phyloP scores from a whole-genome alignment of 163 green algal genomes.

The Chloroidium sp. region DNA sequence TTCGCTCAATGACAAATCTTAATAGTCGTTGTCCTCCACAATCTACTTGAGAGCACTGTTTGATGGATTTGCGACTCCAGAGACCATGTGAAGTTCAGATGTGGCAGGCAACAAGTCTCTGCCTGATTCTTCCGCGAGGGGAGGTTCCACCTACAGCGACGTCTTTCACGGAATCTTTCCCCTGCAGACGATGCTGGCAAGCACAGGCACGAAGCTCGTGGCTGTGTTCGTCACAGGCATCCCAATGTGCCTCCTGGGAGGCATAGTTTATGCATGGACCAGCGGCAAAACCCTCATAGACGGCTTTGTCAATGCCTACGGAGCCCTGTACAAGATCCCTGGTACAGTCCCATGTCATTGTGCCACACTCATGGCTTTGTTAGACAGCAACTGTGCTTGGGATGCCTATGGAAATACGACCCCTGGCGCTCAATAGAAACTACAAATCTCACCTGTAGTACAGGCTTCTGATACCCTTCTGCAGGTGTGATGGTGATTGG shows the following conservation, averaged over 20 bases:
- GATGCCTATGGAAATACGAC: neutral
- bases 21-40: too few relatives aligned
- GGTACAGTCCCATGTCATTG: slow-evolving; percentile 3
- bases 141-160: too few relatives aligned
- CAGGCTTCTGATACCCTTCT: neutral
- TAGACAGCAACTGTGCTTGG: neutral
- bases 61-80: too few relatives aligned
- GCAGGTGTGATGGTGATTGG: slow-evolving; percentile 28
- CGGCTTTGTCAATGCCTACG: slow-evolving; percentile 22
- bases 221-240: slow-evolving; percentile 20
- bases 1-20: too few relatives aligned
- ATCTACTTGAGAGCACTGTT: too few relatives aligned
- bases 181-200: slow-evolving; percentile 8
- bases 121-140: too few relatives aligned
- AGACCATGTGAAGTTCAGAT: too few relatives aligned
- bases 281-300: slow-evolving; percentile 12
- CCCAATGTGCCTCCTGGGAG: slow-evolving; percentile 16
- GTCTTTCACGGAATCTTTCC: too few relatives aligned
- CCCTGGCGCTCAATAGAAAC: neutral
- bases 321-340: slow-evolving; percentile 29
- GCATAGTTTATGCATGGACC: slow-evolving; percentile 15
- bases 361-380: neutral
- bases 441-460: too few relatives aligned
- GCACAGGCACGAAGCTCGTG: slow-evolving; percentile 19
- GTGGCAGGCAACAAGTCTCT: too few relatives aligned